Percentiles rank a stretch among this genome's conserved stretches.
phyloP scores from a whole-genome alignment of 441 rosid species.

The Euphorbia celastroides region DNA sequence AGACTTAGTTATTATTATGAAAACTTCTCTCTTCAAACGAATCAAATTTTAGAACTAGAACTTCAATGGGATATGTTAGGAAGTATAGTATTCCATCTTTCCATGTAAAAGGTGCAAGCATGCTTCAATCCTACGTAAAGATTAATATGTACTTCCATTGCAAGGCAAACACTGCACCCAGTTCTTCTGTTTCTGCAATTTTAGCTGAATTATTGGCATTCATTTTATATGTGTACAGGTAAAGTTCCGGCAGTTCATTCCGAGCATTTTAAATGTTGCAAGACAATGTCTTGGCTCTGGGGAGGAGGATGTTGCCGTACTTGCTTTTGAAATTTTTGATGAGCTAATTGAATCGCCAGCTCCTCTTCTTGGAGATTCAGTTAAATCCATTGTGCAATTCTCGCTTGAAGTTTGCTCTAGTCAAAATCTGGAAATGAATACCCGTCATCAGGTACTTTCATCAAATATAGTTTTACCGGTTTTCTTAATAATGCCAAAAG shows the following conservation, averaged over 20 bases:
- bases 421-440: conserved; percentile 76
- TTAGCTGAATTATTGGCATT: background rate
- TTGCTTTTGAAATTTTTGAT: conserved; percentile 99
- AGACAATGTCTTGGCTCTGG: conserved; percentile 91
- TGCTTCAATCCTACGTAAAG: background rate
- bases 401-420: conserved; percentile 97
- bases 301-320: conserved; percentile 93
- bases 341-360: conserved; percentile 99
- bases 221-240: conserved; percentile 44
- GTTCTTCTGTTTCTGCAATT: background rate
- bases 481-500: conserved; percentile 9
- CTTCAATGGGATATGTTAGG: background rate
- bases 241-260: conserved; percentile 94
- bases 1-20: background rate
- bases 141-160: background rate
- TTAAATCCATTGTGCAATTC: conserved; percentile 91
- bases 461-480: conserved; percentile 7
- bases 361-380: conserved; percentile 97
- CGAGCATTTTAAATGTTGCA: conserved; percentile 93
- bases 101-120: background rate
- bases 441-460: conserved; percentile 88
- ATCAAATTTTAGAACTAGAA: background rate
- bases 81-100: background rate
- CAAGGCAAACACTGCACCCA: background rate
- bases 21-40: background rate